phyloP scores from a whole-genome alignment of 78 protist species.

The Neovahlkampfia damariscottae region DNA sequence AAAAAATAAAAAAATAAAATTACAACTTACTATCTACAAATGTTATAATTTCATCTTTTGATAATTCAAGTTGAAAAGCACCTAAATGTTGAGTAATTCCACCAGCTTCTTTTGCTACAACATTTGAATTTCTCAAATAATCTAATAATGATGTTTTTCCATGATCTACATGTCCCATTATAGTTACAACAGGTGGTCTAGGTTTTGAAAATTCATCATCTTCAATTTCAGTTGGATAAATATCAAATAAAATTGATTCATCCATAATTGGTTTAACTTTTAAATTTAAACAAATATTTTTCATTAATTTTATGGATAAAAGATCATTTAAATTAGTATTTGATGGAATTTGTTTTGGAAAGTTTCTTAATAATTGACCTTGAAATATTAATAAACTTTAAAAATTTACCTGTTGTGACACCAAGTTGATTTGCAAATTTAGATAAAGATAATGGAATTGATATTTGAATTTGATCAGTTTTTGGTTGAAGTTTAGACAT shows the following conservation, averaged over 20 bases:
- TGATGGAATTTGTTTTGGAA: too few relatives aligned
- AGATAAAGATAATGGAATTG: too few relatives aligned
- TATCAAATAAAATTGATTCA: neutral
- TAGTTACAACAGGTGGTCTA: slow-evolving; percentile 77
- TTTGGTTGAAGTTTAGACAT: too few relatives aligned
- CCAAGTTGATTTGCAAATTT: too few relatives aligned
- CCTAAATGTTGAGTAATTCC: slow-evolving; percentile 89
- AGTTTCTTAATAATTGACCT: too few relatives aligned
- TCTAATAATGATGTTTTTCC: slow-evolving; percentile 88
- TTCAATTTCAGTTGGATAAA: neutral
- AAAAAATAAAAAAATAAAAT: slow-evolving; percentile 55
- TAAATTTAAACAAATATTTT: neutral
- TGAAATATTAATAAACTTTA: too few relatives aligned
- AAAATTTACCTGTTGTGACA: too few relatives aligned
- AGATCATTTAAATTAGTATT: neutral
- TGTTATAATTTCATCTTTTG: neutral
- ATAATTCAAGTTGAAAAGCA: slow-evolving; percentile 12
- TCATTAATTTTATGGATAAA: neutral
- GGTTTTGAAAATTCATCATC: neutral
- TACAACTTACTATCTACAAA: neutral
- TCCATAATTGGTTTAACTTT: neutral
- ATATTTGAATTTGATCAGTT: too few relatives aligned
- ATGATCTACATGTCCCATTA: slow-evolving; percentile 94
- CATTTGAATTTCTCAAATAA: slow-evolving; percentile 36
- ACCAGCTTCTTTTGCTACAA: slow-evolving; percentile 81